Base-by-base conservation (phyloP, 768 basidiomycete species). In the Pisolithus tinctorius region DNA sequence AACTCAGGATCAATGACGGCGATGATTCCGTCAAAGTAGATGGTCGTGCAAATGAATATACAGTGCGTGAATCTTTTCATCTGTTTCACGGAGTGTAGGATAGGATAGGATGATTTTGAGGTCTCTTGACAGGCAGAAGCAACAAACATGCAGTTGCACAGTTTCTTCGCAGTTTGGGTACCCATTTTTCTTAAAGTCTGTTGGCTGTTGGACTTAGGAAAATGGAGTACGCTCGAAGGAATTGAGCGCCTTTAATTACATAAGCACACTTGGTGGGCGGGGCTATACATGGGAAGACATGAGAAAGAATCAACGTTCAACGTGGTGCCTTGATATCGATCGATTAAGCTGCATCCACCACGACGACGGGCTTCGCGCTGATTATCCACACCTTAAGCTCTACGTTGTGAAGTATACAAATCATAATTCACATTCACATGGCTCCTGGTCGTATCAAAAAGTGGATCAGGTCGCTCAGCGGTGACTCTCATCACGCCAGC, bases 141-240 rank as follows among this genome's bases (percentile, higher is more conserved):
- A 2, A 3, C 14, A 16, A 20, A 29, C 6, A 66, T 79, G 50
- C 53, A 94, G 95, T 76, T 93, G 87, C 67, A 98, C 79, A 58
- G 94, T 76, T 64, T 95, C 91, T 60, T 98, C 95, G 64, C 96
- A 99, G 67, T 99, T 99, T 41, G 95, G 95, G 66, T 95, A 99
- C 4, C 96, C 96, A 20, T 74, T 71, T 60, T 80, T 83, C 40
- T 85, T 74, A 66, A 97, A 99, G 58, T 97, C 95, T 39, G 74
- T 72, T 0, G 91, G 82, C 0, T 83, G 74, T 61, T 92, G 92
- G 17, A 98, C 81, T 54, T 96, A 80, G 0, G 93, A 96, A 68
- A 96, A 99, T 38, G 96, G 78, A 77, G 63, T 96, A 99, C n/a
- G 95, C 94, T 50, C 95, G 70, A 60, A 16, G 82, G 88, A 56